Base-by-base conservation (phyloP, 2,329 filamentous ascomycete genomes). In the Scleromitrula shiraiana region DNA sequence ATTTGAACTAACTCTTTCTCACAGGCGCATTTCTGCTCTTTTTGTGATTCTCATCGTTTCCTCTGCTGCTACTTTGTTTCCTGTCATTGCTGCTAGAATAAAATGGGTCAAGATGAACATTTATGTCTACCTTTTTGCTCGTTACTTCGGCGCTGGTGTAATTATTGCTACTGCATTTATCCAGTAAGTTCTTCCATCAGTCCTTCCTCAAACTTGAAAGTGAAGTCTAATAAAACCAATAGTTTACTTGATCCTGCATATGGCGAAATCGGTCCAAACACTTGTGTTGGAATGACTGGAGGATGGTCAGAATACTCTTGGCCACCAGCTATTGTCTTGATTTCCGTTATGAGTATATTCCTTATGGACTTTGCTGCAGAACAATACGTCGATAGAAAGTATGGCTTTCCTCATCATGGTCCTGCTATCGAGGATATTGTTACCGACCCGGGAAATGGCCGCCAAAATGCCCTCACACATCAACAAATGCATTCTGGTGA, bases 121-220 rank as follows among this genome's bases (percentile, higher is more conserved):
- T 46, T 84, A 79, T 69, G 72, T 77, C 1, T 88, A 87, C 65
- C 82, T 87, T 59, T 70, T 83, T 56, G 40, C 69, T 59, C 17
- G 69, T 62, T 88, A 84, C 66, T 87, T 88, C 56, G 85, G 85
- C 41, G 83, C 83, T 3, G 85, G 85, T 23, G 83, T 89, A 49
- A 88, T 89, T 57, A 73, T 88, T 49, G 82, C 84, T 1, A 89
- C 85, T 1, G 83, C 85, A 1, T 88, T 88, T 62, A 85, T 88
- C 52, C 85, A 89, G 58, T 62, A 69, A 22, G 69, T 49, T 71
- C 35, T 70, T 78, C 73, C 69, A 56, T 72, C 59, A 8, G 9
- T 6, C n/a, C 12, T 14, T 9, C 1, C 14, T 14, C 7, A 5
- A 32, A 40, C 24, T 40, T 7, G 24, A 7, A 27, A n/a, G n/a